These are phyloP conservation scores for Saccharata proteae DNA, from an alignment of 2,329 filamentous ascomycete genomes.

Conservation along the genomic window DNA sequence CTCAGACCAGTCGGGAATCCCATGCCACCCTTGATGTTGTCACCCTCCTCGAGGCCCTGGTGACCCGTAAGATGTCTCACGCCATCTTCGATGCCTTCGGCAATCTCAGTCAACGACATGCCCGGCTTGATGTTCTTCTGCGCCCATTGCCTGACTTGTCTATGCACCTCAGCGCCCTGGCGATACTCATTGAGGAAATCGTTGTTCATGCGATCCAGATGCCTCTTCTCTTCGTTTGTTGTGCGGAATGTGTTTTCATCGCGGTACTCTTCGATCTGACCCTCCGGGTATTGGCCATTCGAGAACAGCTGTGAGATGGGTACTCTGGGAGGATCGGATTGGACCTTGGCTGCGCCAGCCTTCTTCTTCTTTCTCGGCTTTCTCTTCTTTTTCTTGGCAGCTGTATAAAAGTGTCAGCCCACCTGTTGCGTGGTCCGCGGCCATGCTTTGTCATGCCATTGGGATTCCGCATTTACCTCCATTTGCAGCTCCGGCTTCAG, in stretches of 20 bases:
- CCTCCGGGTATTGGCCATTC: slow-evolving; percentile 59
- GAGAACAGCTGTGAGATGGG: slow-evolving; percentile 63
- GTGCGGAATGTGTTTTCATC: slow-evolving; percentile 69
- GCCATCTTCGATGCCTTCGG: slow-evolving; percentile 75
- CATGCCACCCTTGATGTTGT: slow-evolving; percentile 67
- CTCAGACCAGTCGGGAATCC: slow-evolving; percentile 78
- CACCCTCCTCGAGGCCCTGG: slow-evolving; percentile 63
- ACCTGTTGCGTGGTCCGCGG: slow-evolving; percentile 14
- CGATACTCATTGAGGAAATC: slow-evolving; percentile 74
- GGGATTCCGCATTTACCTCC: slow-evolving; percentile 1
- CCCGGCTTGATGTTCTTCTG: slow-evolving; percentile 72
- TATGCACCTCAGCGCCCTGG: slow-evolving; percentile 76
- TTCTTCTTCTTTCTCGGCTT: slow-evolving; percentile 62
- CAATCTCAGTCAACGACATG: slow-evolving; percentile 67
- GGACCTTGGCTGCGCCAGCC: slow-evolving; percentile 44
- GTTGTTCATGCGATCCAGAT: slow-evolving; percentile 67
- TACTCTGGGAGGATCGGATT: slow-evolving; percentile 68
- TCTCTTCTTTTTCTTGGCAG: slow-evolving; percentile 78
- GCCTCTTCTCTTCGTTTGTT: slow-evolving; percentile 72
- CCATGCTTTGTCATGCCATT: neutral
- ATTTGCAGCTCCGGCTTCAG: slow-evolving; percentile 19
- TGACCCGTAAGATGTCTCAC: slow-evolving; percentile 69
- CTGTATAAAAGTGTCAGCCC: slow-evolving; percentile 15
- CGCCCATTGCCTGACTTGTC: slow-evolving; percentile 75
- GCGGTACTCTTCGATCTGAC: slow-evolving; percentile 66